phyloP scores from a whole-genome alignment of 2,329 filamentous ascomycete genomes.

The Aspergillus sp. region DNA sequence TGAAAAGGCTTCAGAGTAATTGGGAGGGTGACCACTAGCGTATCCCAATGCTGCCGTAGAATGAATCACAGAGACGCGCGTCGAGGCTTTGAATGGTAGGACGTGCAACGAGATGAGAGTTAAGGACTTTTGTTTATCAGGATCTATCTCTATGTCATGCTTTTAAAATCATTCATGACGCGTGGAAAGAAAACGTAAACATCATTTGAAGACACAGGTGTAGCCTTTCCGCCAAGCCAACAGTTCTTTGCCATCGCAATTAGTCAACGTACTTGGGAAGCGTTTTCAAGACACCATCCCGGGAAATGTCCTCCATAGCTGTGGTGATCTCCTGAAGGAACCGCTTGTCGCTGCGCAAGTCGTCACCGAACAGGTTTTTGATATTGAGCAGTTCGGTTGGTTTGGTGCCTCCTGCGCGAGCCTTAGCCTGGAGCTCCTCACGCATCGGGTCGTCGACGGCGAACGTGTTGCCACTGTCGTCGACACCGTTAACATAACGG shows the following conservation, averaged over 20 bases:
- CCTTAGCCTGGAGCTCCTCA: constrained; percentile 41
- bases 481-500: constrained; percentile 44
- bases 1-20: too few species aligned
- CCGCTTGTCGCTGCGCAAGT: constrained; percentile 41
- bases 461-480: constrained; percentile 40
- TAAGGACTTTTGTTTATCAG: constrained; percentile 8
- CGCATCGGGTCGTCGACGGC: constrained; percentile 43
- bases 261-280: constrained; percentile 43
- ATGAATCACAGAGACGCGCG: background rate
- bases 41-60: background rate
- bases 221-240: constrained; percentile 4
- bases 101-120: background rate
- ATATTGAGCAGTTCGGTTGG: constrained; percentile 40
- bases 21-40: too few species aligned
- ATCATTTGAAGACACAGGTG: constrained; percentile 8
- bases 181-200: constrained; percentile 10
- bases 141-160: constrained; percentile 12
- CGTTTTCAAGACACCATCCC: constrained; percentile 44
- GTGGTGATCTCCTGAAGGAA: constrained; percentile 42
- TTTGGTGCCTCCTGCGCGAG: constrained; percentile 36
- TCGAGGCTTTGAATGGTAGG: background rate
- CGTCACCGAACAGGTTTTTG: constrained; percentile 45
- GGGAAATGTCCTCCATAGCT: constrained; percentile 42
- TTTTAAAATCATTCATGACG: constrained; percentile 7
- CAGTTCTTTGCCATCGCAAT: constrained; percentile 3